phyloP scores from a whole-genome alignment of 495 filamentous ascomycete genomes.

The Penicillium soppii region DNA sequence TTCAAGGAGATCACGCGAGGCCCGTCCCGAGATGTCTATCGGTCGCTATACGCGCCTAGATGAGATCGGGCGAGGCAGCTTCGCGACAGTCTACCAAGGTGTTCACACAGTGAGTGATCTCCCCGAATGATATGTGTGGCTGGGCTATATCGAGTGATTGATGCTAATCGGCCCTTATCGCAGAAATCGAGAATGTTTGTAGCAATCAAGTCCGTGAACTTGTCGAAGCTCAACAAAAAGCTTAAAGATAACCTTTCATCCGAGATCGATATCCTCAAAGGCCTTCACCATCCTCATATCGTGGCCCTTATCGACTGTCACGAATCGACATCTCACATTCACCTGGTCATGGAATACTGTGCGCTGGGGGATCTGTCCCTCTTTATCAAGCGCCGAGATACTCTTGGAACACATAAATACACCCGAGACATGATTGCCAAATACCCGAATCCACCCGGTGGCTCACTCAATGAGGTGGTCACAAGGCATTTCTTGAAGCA shows the following conservation, averaged over 20 bases:
- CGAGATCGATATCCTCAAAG: conserved; percentile 92
- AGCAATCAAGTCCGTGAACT: conserved; percentile 93
- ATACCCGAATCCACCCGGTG: conserved; percentile 78
- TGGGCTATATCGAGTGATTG: background rate
- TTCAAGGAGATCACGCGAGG: conserved; percentile 45
- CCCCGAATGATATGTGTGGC: background rate
- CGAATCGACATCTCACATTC: conserved; percentile 82
- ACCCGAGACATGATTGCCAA: conserved; percentile 84
- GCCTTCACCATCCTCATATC: conserved; percentile 91
- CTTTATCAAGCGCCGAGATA: conserved; percentile 92
- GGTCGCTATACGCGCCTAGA: conserved; percentile 75
- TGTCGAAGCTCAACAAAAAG: conserved; percentile 87
- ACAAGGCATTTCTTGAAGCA: conserved; percentile 96
- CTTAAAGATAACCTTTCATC: conserved; percentile 92
- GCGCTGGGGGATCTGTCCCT: conserved; percentile 88
- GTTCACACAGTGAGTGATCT: conserved; percentile 69
- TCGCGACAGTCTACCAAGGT: conserved; percentile 89
- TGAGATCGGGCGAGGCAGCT: conserved; percentile 93
- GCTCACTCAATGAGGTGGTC: conserved; percentile 89
- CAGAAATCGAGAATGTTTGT: conserved; percentile 67
- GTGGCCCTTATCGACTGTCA: conserved; percentile 92
- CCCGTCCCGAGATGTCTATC: conserved; percentile 61
- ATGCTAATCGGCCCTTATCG: conserved; percentile 42
- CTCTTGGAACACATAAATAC: conserved; percentile 67
- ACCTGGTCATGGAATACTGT: conserved; percentile 98